Conservation (phyloP, 2,329 filamentous ascomycete species). For the Ophiocordyceps robertsii region DNA sequence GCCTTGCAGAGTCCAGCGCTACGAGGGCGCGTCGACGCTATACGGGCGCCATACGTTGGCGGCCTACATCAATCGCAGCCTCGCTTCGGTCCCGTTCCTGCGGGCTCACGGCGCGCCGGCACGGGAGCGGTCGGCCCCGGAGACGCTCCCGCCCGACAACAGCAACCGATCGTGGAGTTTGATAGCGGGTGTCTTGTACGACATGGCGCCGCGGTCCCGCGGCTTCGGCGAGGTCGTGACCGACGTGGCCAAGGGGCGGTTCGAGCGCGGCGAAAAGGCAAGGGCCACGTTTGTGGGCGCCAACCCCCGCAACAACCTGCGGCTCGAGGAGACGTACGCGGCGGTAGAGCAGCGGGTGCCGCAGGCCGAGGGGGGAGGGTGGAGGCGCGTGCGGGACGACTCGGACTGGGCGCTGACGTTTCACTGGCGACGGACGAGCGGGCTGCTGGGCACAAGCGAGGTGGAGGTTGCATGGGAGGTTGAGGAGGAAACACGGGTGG, state of each 20-base stretch:
- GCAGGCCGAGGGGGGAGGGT: constrained; percentile 21
- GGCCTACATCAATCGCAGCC: constrained; percentile 72
- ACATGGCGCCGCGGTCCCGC: constrained; percentile 50
- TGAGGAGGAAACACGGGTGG: constrained; percentile 41
- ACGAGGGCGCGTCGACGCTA: constrained; percentile 81
- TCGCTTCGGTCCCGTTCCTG: constrained; percentile 56
- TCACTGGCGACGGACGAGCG: constrained; percentile 62
- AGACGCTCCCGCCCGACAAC: constrained; percentile 62
- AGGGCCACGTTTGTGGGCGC: constrained; percentile 66
- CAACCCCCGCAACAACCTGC: constrained; percentile 77
- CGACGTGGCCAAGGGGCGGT: constrained; percentile 33
- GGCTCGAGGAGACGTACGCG: constrained; percentile 64
- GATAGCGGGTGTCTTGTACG: constrained; percentile 65
- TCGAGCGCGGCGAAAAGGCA: constrained; percentile 44
- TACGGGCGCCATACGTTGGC: constrained; percentile 76
- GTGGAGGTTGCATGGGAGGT: constrained; percentile 71
- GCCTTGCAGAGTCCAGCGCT: constrained; percentile 55
- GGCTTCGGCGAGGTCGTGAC: constrained; percentile 54
- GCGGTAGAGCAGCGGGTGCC: constrained; percentile 45
- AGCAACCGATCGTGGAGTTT: constrained; percentile 62
- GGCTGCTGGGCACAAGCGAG: constrained; percentile 58
- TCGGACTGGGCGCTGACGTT: constrained; percentile 73
- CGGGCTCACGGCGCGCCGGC: constrained; percentile 26
- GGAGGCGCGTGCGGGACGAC: constrained; percentile 60
- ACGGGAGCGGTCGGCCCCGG: constrained; percentile 19